These are phyloP conservation scores for Didymella glomerata DNA, from an alignment of 2,329 filamentous ascomycete genomes.

Conservation along the genomic window DNA sequence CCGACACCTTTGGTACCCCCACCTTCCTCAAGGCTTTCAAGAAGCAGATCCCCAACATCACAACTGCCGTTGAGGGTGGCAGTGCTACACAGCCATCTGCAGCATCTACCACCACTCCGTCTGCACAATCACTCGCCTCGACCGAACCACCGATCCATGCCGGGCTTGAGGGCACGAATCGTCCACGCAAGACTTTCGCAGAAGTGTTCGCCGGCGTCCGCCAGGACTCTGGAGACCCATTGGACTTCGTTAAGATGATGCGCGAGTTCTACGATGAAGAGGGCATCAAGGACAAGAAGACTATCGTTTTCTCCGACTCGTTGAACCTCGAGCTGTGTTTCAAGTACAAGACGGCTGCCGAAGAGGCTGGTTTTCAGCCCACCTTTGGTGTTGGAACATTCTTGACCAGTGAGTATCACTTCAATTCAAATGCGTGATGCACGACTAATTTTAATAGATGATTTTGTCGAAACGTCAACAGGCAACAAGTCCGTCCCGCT, in stretches of 20 bases:
- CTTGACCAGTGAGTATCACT: conserved; percentile 72
- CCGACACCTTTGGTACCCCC: conserved; percentile 94
- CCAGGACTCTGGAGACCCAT: conserved; percentile 89
- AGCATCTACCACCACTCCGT: conserved; percentile 52
- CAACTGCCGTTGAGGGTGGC: conserved; percentile 53
- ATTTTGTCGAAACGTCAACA: conserved; percentile 77
- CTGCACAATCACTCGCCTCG: conserved; percentile 48
- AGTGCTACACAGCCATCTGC: conserved; percentile 53
- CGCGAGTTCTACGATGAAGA: conserved; percentile 80
- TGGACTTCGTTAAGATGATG: conserved; percentile 79
- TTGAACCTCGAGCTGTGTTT: conserved; percentile 90
- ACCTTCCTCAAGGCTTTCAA: conserved; percentile 87
- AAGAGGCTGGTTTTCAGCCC: conserved; percentile 80
- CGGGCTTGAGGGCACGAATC: conserved; percentile 50
- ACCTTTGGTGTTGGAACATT: conserved; percentile 96
- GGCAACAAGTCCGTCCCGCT: conserved; percentile 86
- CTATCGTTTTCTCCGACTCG: conserved; percentile 94
- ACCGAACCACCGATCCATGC: conserved; percentile 57
- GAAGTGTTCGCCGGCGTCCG: conserved; percentile 83
- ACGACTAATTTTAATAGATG: conserved; percentile 62
- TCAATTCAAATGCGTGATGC: no score
- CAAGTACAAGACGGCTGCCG: conserved; percentile 85
- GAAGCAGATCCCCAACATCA: conserved; percentile 64
- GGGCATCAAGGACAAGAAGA: conserved; percentile 81
- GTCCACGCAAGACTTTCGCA: conserved; percentile 71